Base-by-base conservation (phyloP, 176 grass and related monocot species). In the Guadua angustifolia region DNA sequence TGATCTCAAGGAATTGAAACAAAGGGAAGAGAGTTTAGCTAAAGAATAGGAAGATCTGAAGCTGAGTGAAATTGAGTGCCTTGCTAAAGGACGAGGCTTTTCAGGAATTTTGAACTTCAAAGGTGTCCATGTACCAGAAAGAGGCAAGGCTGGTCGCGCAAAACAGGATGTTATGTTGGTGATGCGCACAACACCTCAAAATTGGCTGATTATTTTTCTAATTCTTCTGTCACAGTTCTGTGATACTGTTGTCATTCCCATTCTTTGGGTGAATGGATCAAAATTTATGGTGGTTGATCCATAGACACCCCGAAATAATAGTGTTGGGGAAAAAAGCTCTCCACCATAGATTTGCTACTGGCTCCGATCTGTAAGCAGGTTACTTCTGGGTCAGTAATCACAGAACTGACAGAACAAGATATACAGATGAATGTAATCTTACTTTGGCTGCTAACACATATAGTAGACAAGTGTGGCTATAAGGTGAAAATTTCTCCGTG, bases 41-140 rank as follows among this genome's bases (percentile, higher is more conserved):
- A 85, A 90, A 89, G 91, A 95, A 83, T 4, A 93, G 69, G 88
- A 93, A 58, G 70, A 82, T 16, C 83, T 88, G 83, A 95, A 91
- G 79, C 83, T 95, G 3, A 47, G 24, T 77, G 88, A 95, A 81
- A 92, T 95, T 51, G 94, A 95, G 81, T 73, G 42, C 64, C 90
- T 93, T 16, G 91, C 91, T 18, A 86, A 85, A 80, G 83, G 86
- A 38, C 91, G 83, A 66, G 94, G 94, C 39, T 80, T 95, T 75
- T 71, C 91, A 76, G 94, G 94, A 70, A 90, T 95, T 52, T 67
- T 95, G 77, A 90, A 91, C 82, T 83, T 95, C 9, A 92, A 90
- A 78, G 77, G 75, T 25, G 74, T 88, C 60, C 60, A 84, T 42
- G 82, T 45, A 78, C 16, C 58, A 14, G 83, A 89, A 57, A 75